These are phyloP conservation scores for Westerdykella aurantiaca DNA, from an alignment of 2,329 filamentous ascomycete species.

Conservation along the genomic window DNA sequence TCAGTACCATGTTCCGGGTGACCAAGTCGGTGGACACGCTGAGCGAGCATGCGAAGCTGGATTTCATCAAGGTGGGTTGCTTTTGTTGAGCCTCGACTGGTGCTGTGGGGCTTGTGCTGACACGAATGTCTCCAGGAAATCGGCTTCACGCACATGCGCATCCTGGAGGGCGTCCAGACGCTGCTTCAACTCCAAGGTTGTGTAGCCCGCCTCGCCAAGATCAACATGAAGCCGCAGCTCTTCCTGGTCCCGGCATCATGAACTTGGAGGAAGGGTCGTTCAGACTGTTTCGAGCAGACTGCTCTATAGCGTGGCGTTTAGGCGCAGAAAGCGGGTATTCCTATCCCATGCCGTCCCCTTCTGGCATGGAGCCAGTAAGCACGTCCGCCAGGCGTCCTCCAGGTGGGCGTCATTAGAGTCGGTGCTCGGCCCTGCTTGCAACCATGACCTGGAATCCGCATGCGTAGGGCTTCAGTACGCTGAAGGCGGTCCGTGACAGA, in stretches of 20 bases:
- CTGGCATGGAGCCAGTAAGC: no score
- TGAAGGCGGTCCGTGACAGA: no score
- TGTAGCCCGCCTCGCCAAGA: conserved; percentile 81
- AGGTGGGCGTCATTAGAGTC: no score
- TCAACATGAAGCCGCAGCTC: conserved; percentile 90
- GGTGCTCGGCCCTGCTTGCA: no score
- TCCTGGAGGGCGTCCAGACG: conserved; percentile 95
- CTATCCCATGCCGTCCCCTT: no score
- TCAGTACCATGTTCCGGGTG: conserved; percentile 98
- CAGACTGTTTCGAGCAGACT: conserved; percentile 9
- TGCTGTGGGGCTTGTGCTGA: background rate
- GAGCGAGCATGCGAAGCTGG: conserved; percentile 89
- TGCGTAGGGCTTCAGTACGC: no score
- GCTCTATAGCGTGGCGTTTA: conserved; percentile 27
- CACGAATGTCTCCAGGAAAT: conserved; percentile 59
- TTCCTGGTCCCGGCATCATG: conserved; percentile 49
- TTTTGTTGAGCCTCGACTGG: no score
- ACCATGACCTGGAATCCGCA: no score
- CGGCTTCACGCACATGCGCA: conserved; percentile 98
- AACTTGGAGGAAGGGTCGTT: background rate
- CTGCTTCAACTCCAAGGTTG: conserved; percentile 90
- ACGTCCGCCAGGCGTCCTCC: no score
- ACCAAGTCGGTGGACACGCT: conserved; percentile 91
- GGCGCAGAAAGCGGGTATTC: no score
- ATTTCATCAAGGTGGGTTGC: conserved; percentile 68